Percentiles rank a stretch among this genome's conserved stretches.
Conservation (phyloP, 441 rosid species). For the Mallotus japonicus region DNA sequence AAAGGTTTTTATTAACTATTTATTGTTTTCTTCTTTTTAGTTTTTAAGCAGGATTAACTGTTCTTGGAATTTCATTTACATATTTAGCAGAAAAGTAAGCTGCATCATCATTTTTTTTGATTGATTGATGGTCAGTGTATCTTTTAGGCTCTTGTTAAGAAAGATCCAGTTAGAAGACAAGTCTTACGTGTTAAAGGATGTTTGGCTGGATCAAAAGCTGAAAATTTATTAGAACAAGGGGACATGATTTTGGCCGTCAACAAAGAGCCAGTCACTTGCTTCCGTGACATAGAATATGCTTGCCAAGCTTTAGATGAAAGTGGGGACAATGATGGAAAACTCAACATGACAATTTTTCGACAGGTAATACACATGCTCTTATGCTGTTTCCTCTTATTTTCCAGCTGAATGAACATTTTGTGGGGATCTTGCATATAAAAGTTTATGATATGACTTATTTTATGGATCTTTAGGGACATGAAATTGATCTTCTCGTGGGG, state of each 20-base stretch:
- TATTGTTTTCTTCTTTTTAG: neutral
- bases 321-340: conserved; percentile 54
- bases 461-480: conserved; percentile 59
- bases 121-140: conserved; percentile 19
- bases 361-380: conserved; percentile 46
- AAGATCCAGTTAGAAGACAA: conserved; percentile 88
- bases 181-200: conserved; percentile 94
- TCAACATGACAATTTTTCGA: conserved; percentile 76
- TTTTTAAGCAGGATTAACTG: neutral
- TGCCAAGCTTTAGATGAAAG: conserved; percentile 68
- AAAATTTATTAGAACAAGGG: conserved; percentile 82
- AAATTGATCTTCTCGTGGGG: conserved; percentile 77
- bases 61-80: conserved; percentile 3
- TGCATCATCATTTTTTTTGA: neutral
- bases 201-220: conserved; percentile 94
- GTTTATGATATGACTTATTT: neutral
- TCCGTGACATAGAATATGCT: conserved; percentile 80
- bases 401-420: conserved; percentile 5
- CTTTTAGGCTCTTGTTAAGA: conserved; percentile 78
- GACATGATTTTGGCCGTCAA: conserved; percentile 97
- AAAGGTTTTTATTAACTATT: neutral
- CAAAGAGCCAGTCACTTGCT: conserved; percentile 94
- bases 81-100: neutral
- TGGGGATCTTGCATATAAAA: neutral
- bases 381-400: neutral